phyloP scores from a whole-genome alignment of 176 grass and related monocot species.

The Saccharum spontaneum region DNA sequence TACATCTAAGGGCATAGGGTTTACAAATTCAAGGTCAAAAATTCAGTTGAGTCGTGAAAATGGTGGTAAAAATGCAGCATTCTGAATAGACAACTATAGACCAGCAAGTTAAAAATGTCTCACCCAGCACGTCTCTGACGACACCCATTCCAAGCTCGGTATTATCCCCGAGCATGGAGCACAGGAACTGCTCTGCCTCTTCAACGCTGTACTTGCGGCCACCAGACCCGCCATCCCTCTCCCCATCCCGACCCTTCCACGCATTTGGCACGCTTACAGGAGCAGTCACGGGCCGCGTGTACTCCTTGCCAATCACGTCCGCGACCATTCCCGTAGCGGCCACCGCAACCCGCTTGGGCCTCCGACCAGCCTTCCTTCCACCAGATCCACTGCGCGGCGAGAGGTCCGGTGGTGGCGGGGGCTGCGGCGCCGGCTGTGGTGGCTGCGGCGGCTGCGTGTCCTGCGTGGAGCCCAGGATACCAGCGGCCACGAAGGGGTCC shows the following conservation, averaged over 20 bases:
- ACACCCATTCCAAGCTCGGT: constrained; percentile 67
- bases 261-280: neutral
- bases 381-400: constrained; percentile 30
- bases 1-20: neutral
- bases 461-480: constrained; percentile 53
- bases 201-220: constrained; percentile 37
- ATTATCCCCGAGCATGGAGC: constrained; percentile 67
- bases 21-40: neutral
- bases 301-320: constrained; percentile 75
- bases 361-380: constrained; percentile 24
- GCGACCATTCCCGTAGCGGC: constrained; percentile 70
- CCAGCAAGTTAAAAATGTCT: constrained; percentile 1
- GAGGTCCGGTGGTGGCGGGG: constrained; percentile 40
- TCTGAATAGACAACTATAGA: neutral
- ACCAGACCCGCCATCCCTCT: neutral
- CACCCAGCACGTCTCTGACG: constrained; percentile 79
- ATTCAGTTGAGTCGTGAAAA: neutral
- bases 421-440: neutral
- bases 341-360: constrained; percentile 39
- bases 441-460: constrained; percentile 27
- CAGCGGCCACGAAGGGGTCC: constrained; percentile 64
- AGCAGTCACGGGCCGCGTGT: constrained; percentile 29
- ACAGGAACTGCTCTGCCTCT: constrained; percentile 71
- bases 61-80: neutral
- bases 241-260: constrained; percentile 12